phyloP scores from a whole-genome alignment of 2,329 filamentous ascomycete species.

The Aschersonia sp. region DNA sequence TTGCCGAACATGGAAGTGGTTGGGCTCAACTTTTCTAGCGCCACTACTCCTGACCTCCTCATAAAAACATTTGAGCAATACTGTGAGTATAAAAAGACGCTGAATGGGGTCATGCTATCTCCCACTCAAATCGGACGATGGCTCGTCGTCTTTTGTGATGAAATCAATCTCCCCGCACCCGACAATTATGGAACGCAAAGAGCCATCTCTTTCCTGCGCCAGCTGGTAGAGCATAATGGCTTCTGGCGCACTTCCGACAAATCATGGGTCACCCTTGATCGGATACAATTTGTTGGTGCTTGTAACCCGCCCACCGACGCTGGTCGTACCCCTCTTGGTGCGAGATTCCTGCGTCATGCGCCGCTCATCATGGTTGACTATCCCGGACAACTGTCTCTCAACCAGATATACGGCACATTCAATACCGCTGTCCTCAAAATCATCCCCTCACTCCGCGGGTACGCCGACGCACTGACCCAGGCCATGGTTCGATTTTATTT shows the following conservation, averaged over 20 bases:
- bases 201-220: slow-evolving; percentile 91
- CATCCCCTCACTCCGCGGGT: slow-evolving; percentile 84
- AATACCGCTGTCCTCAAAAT: slow-evolving; percentile 95
- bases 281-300: slow-evolving; percentile 96
- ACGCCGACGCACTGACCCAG: slow-evolving; percentile 83
- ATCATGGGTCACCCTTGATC: slow-evolving; percentile 92
- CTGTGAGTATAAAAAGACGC: slow-evolving; percentile 97
- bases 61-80: slow-evolving; percentile 99
- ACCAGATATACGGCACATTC: slow-evolving; percentile 98
- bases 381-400: slow-evolving; percentile 83
- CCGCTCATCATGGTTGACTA: slow-evolving; percentile 99
- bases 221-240: slow-evolving; percentile 95
- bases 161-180: slow-evolving; percentile 95
- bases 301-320: slow-evolving; percentile 98
- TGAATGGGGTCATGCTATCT: slow-evolving; percentile 89
- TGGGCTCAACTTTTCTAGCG: slow-evolving; percentile 97
- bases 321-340: slow-evolving; percentile 84
- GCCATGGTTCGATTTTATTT: slow-evolving; percentile 97
- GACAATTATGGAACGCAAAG: slow-evolving; percentile 96
- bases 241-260: slow-evolving; percentile 98
- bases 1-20: slow-evolving; percentile 98
- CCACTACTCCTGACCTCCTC: slow-evolving; percentile 90
- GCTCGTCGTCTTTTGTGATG: slow-evolving; percentile 97
- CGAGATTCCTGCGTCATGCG: slow-evolving; percentile 87
- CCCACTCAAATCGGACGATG: slow-evolving; percentile 94